These are phyloP conservation scores for Leptographium wingfieldii DNA, from an alignment of 2,329 filamentous ascomycete genomes.

Conservation along the genomic window DNA sequence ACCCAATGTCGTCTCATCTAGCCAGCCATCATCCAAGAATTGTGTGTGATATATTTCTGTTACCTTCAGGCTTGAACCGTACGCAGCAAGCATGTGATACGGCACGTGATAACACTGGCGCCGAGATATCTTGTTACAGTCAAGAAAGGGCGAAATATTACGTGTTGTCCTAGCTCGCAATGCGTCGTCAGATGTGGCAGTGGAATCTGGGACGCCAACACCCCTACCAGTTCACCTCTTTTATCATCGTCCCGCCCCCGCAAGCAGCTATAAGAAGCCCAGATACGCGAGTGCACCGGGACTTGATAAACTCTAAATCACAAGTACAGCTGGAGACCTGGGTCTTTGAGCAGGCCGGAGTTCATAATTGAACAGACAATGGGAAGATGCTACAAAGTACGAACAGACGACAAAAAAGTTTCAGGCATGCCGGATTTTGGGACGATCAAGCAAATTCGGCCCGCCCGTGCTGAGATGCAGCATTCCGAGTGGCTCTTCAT, in stretches of 20 bases:
- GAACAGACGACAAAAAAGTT: not conserved
- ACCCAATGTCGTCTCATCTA: not conserved
- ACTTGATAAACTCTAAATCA: not conserved
- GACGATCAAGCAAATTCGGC: not conserved
- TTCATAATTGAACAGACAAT: too few relatives aligned
- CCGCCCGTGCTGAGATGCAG: not conserved
- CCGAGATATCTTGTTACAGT: too few relatives aligned
- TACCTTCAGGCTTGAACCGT: too few relatives aligned
- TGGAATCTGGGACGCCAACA: not conserved
- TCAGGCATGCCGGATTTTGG: not conserved
- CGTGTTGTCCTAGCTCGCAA: not conserved
- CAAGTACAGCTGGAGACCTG: not conserved
- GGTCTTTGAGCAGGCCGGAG: too few relatives aligned
- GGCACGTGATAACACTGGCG: too few relatives aligned
- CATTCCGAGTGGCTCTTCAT: not conserved
- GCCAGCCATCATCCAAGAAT: too few relatives aligned
- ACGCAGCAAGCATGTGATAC: too few relatives aligned
- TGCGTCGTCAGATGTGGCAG: not conserved
- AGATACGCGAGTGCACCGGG: constrained; percentile 1
- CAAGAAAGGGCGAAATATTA: not conserved
- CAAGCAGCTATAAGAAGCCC: not conserved
- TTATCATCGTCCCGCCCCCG: not conserved
- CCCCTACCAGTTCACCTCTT: not conserved
- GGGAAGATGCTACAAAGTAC: too few relatives aligned
- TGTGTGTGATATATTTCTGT: too few relatives aligned